Percentiles rank a stretch among this genome's conserved stretches.
Evolutionary conservation across 306 rosid genomes (phyloP).

Genomic region (Fragaria iinumae): DNA sequence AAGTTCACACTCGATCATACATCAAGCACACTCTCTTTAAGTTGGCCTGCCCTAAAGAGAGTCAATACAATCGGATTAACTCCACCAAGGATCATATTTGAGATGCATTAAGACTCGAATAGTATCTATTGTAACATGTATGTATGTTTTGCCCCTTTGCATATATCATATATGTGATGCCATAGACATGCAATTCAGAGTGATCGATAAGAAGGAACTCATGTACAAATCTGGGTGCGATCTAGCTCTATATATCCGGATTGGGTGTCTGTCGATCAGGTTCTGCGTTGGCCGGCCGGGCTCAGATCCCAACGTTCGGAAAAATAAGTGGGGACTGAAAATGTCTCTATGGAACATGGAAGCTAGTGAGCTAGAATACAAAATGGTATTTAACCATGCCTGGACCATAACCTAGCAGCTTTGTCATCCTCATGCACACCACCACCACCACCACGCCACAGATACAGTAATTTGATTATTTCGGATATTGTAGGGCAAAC

Average conservation of each 20-base stretch:
- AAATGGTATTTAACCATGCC: conserved; percentile 44
- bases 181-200: too few species aligned
- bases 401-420: conserved; percentile 42
- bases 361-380: conserved; percentile 13
- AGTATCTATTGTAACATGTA: too few species aligned
- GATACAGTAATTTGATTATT: not conserved
- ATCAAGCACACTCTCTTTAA: too few species aligned
- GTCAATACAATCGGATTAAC: too few species aligned
- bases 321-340: not conserved
- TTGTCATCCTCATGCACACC: conserved; percentile 20
- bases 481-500: not conserved
- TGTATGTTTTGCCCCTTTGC: too few species aligned
- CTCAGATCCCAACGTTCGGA: conserved; percentile 13
- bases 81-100: too few species aligned
- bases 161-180: too few species aligned
- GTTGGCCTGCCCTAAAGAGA: too few species aligned
- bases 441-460: conserved; percentile 11
- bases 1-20: too few species aligned
- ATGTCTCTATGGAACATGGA: not conserved
- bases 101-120: too few species aligned
- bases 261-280: not conserved
- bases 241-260: not conserved
- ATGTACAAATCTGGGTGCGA: too few species aligned
- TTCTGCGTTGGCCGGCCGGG: not conserved
- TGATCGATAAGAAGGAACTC: too few species aligned